Evolutionary conservation across 129 eudicot species (phyloP).

Genomic region (Arctium minus): DNA sequence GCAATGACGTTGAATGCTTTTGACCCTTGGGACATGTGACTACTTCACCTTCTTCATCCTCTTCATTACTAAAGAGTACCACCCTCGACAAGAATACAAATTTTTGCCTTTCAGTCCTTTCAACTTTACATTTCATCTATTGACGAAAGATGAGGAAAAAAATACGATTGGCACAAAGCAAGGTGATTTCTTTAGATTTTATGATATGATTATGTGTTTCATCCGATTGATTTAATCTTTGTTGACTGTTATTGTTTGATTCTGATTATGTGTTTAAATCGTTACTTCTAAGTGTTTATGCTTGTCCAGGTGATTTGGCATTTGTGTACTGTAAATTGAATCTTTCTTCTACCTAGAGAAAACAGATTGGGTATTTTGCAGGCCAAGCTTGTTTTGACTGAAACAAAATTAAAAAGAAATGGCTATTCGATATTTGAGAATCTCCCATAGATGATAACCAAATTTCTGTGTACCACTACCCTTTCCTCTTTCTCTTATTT

Average conservation of each 20-base stretch:
- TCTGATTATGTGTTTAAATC: not conserved
- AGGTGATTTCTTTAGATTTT: not conserved
- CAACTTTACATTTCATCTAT: not conserved
- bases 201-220: not conserved
- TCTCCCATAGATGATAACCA: no score
- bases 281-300: not conserved
- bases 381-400: not conserved
- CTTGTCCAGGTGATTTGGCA: not conserved
- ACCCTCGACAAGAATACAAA: not conserved
- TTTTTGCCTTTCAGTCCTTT: not conserved
- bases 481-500: no score
- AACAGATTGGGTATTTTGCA: not conserved
- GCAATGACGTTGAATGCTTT: not conserved
- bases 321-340: not conserved
- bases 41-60: no score
- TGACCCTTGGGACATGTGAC: no score
- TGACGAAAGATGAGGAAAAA: not conserved
- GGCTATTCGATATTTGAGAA: no score
- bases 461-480: no score
- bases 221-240: not conserved
- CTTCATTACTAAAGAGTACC: not conserved
- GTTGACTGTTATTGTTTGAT: not conserved
- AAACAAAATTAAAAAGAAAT: no score
- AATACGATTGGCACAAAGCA: not conserved
- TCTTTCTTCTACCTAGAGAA: not conserved